A percentile compares a stretch with the other conserved stretches of the same genome.
Evolutionary conservation across 495 filamentous ascomycete species (phyloP).

Genomic region (Xylaria nigripes): DNA sequence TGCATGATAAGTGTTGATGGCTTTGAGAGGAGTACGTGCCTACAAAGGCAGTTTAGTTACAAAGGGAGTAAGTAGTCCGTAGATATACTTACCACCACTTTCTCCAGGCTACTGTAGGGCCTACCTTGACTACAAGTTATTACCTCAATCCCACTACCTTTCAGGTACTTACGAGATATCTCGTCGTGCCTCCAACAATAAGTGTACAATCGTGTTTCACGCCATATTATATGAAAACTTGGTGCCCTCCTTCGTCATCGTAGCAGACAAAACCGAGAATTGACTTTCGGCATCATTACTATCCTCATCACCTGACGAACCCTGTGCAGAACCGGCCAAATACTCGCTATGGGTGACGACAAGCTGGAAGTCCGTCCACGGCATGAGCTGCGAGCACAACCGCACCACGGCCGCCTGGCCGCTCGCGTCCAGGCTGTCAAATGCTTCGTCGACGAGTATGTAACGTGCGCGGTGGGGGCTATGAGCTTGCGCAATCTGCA

Average conservation of each 20-base stretch:
- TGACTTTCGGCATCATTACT: constrained; percentile 6
- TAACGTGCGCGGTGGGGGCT: constrained; percentile 26
- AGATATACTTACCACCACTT: too few species aligned
- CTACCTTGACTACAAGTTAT: too few species aligned
- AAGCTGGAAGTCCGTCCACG: constrained; percentile 14
- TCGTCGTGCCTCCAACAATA: too few species aligned
- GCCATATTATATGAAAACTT: constrained; percentile 2
- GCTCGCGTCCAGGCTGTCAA: constrained; percentile 24
- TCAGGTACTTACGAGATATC: too few species aligned
- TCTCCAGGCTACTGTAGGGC: too few species aligned
- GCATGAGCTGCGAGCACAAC: constrained; percentile 21
- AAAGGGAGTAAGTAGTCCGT: too few species aligned
- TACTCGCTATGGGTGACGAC: constrained; percentile 22
- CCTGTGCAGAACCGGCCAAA: constrained; percentile 1
- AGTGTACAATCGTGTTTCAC: too few species aligned
- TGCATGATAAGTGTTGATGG: too few species aligned
- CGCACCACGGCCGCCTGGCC: constrained; percentile 24
- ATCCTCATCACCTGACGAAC: constrained; percentile 8
- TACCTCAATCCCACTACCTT: too few species aligned
- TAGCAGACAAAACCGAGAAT: constrained; percentile 4
- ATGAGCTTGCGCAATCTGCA: constrained; percentile 21
- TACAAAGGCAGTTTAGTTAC: too few species aligned
- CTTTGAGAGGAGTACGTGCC: too few species aligned
- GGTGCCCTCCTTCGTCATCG: constrained; percentile 3
- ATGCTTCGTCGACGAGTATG: constrained; percentile 29